Evolutionary conservation across 768 basidiomycete genomes (phyloP).

Genomic region (Porphyrellus cyaneotinctus): DNA sequence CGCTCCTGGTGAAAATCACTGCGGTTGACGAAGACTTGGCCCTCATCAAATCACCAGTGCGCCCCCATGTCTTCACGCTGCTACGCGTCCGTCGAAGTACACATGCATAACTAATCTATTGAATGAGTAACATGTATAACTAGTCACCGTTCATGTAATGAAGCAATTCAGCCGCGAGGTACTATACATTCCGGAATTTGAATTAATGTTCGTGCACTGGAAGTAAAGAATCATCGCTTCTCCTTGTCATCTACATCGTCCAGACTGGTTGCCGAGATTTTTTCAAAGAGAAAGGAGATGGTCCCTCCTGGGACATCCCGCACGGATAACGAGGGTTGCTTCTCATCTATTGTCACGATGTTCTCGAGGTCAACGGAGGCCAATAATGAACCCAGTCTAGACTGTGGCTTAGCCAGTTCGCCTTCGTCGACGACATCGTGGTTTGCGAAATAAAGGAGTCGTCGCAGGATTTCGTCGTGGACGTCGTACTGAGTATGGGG

Average conservation of each 20-base stretch:
- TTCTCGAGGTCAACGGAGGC: slow-evolving; percentile 49
- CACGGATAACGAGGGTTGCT: slow-evolving; percentile 36
- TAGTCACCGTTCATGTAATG: slow-evolving; percentile 5
- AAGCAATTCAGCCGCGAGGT: background rate
- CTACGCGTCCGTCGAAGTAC: slow-evolving; percentile 11
- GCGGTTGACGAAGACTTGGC: slow-evolving; percentile 21
- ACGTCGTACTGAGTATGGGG: slow-evolving; percentile 44
- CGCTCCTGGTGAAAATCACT: slow-evolving; percentile 19
- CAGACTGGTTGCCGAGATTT: slow-evolving; percentile 32
- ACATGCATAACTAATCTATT: slow-evolving; percentile 3
- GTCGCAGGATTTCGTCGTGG: slow-evolving; percentile 62
- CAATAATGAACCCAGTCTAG: slow-evolving; percentile 33
- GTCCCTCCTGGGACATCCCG: slow-evolving; percentile 59
- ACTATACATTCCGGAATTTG: background rate
- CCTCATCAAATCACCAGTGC: slow-evolving; percentile 2
- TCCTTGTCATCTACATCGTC: slow-evolving; percentile 1
- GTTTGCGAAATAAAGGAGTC: slow-evolving; percentile 33
- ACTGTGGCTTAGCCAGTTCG: slow-evolving; percentile 16
- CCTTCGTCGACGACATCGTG: slow-evolving; percentile 10
- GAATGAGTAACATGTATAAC: slow-evolving; percentile 4
- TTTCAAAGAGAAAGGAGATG: slow-evolving; percentile 75
- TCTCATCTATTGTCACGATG: slow-evolving; percentile 36
- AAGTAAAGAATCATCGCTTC: background rate
- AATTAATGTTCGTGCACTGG: background rate
- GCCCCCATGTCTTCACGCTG: slow-evolving; percentile 2